These are phyloP conservation scores for Lolium rigidum DNA, from an alignment of 176 grass and related monocot species.

Conservation along the genomic window DNA sequence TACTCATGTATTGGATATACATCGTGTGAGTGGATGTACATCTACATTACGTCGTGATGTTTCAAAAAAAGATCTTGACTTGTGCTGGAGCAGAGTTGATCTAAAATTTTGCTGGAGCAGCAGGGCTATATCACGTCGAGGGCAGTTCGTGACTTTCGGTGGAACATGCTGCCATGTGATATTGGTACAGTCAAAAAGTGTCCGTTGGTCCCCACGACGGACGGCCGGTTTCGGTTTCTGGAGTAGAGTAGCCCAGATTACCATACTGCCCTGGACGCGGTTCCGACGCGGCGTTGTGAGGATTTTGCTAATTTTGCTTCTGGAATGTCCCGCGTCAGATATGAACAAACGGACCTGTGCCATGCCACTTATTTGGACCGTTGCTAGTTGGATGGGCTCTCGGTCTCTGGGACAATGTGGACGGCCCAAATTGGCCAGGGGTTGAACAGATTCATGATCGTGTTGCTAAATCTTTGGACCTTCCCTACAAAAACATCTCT, in stretches of 20 bases:
- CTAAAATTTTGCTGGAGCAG: too few species aligned
- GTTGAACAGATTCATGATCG: not conserved
- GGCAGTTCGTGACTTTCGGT: not conserved
- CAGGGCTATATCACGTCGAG: too few species aligned
- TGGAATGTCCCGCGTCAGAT: not conserved
- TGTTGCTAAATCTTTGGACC: too few species aligned
- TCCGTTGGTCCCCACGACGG: not conserved
- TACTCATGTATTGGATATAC: too few species aligned
- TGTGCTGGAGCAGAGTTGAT: too few species aligned
- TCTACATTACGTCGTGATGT: too few species aligned
- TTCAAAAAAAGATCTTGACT: too few species aligned
- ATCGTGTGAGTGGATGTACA: too few species aligned
- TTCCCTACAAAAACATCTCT: too few species aligned
- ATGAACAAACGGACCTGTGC: not conserved
- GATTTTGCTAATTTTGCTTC: not conserved
- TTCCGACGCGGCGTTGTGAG: constrained; percentile 32
- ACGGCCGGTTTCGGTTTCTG: not conserved
- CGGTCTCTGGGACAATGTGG: not conserved
- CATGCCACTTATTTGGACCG: not conserved
- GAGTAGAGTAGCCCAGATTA: constrained; percentile 47
- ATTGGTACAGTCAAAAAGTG: not conserved
- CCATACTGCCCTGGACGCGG: not conserved
- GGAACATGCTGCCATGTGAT: not conserved
- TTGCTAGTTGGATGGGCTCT: not conserved
- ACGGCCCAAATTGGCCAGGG: not conserved